Evolutionary conservation across 352 stramenopile genomes (phyloP).

Genomic region (Aphanomyces cochlioides): DNA sequence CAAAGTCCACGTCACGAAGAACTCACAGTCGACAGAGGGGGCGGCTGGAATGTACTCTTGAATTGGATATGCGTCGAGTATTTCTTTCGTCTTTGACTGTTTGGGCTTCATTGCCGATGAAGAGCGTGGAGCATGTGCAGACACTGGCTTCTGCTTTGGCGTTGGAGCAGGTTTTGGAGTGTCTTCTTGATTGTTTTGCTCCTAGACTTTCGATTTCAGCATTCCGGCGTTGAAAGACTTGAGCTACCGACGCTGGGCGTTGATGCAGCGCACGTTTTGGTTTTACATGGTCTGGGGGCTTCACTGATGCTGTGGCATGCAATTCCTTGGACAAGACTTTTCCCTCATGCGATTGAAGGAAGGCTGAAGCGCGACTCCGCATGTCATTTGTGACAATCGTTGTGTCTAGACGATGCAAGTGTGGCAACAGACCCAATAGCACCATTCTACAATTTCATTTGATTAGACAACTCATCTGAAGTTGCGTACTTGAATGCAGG

Average conservation of each 20-base stretch:
- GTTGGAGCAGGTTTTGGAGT: neutral
- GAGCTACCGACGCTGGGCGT: neutral
- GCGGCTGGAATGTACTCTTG: constrained; percentile 62
- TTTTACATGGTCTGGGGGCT: no score
- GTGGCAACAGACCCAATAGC: constrained; percentile 8
- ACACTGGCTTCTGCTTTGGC: neutral
- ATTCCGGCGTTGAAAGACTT: neutral
- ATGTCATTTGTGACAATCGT: constrained; percentile 21
- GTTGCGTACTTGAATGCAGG: constrained; percentile 47
- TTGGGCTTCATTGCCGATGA: neutral
- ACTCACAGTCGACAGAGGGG: no score
- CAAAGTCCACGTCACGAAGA: neutral
- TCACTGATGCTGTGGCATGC: no score
- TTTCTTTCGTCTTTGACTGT: neutral
- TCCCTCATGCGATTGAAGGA: constrained; percentile 12
- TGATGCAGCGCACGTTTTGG: no score
- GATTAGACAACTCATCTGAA: neutral
- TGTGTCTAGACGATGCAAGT: constrained; percentile 4
- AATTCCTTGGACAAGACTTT: constrained; percentile 1
- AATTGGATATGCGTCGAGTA: constrained; percentile 43
- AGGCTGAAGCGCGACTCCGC: constrained; percentile 5
- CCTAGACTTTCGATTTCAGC: no score
- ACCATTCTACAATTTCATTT: neutral
- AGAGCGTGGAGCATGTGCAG: neutral
- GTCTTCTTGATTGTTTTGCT: neutral